phyloP scores from a whole-genome alignment of 441 rosid species.

The Pelargonium myrrhifolium region DNA sequence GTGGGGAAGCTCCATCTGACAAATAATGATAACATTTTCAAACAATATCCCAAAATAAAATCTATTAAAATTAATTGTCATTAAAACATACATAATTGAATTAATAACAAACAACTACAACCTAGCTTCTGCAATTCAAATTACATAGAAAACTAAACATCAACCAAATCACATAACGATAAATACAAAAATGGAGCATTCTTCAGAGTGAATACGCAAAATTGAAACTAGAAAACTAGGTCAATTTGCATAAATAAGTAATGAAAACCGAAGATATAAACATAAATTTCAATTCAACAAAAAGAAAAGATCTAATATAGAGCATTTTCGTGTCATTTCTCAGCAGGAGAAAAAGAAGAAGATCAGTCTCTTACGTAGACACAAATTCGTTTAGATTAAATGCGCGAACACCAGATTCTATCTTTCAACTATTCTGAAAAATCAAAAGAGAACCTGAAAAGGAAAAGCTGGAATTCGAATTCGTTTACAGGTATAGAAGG shows the following conservation, averaged over 20 bases:
- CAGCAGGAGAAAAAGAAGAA: no score
- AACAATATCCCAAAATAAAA: background rate
- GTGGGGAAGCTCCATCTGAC: conserved; percentile 66
- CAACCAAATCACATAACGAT: background rate
- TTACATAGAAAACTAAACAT: background rate
- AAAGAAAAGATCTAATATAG: no score
- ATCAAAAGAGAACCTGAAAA: no score
- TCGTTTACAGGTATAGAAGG: background rate
- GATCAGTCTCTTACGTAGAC: no score
- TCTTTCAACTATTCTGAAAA: no score
- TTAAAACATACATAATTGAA: background rate
- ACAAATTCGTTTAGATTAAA: no score
- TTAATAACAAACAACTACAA: background rate
- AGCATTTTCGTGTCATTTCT: no score
- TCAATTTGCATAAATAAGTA: background rate
- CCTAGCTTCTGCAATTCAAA: background rate
- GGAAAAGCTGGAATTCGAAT: no score
- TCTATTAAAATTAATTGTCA: background rate
- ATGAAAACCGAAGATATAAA: no score
- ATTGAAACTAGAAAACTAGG: background rate
- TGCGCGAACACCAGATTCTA: no score
- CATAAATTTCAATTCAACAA: no score
- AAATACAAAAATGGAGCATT: background rate
- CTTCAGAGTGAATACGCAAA: background rate
- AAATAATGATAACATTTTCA: background rate